Evolutionary conservation across 495 filamentous ascomycete genomes (phyloP), one percentile per base, ranked within the genome.

Genomic region (Daldinia caldariorum): DNA sequence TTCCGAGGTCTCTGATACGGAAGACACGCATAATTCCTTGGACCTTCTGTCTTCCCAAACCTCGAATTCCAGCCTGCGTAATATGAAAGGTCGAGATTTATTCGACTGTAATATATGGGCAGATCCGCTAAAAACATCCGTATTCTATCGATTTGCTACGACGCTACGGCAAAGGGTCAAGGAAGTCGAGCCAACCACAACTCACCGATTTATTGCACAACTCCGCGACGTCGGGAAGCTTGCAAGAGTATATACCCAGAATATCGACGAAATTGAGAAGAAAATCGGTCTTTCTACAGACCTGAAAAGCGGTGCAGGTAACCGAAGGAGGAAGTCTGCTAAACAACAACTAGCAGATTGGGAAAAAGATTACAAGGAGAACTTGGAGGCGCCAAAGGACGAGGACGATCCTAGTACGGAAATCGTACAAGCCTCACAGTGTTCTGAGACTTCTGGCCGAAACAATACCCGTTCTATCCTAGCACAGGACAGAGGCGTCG

Each of bases 241-340:
- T 22, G 85, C 90, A 14, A 77, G 89, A 35, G 89, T 88, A 58
- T 91, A 91, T 68, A 91, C 89, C 0, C 89, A 92, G 69, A 92
- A 92, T 56, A 92, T 92, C 32, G 89, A 92, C 63, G 85, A 85
- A 63, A 80, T 92, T 5, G 89, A 92, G 65, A 86, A 87, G 57
- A 84, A 88, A 20, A 86, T 89, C 18, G 89, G 89, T 7, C 81
- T 91, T 43, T 80, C 77, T 31, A 85, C 83, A 0, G 80, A 83
- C 14, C 75, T 91, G 20, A 74, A 79, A 6, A 76, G 79, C 6
- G 89, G 89, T 1, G 81, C 84, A 3, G 89, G 89, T 7, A 88
- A 81, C 67, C 78, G 84, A 22, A 80, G 83, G 56, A 71, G 74
- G 26, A 76, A 64, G 66, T 63, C 76, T 29, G 45, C 69, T 2